phyloP scores from a whole-genome alignment of 2,329 filamentous ascomycete species.

The Ceratocystis cubensis region DNA sequence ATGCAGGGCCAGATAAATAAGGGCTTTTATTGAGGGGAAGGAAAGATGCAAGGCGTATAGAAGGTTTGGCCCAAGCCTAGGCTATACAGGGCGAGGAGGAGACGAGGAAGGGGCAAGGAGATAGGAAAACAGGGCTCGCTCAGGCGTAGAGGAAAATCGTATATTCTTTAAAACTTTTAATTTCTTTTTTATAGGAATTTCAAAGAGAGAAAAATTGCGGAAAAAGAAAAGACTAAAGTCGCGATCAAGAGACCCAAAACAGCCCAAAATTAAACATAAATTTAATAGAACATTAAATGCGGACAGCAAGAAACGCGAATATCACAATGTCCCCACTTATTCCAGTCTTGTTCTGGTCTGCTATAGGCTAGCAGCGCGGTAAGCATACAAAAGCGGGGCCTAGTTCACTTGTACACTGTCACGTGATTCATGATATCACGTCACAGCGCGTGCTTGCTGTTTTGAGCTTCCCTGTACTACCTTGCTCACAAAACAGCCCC shows the following conservation, averaged over 20 bases:
- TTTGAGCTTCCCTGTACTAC: not conserved
- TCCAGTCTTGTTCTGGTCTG: not conserved
- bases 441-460: not conserved
- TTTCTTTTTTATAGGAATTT: not conserved
- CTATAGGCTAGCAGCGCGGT: not conserved
- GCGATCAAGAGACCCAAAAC: not conserved
- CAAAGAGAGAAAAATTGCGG: constrained; percentile 13
- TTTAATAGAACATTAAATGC: constrained; percentile 16
- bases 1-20: not conserved
- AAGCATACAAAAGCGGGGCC: not conserved
- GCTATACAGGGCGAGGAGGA: not conserved
- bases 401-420: not conserved
- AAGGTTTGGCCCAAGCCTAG: not conserved
- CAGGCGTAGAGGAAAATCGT: not conserved
- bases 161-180: not conserved
- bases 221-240: constrained; percentile 4
- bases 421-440: not conserved
- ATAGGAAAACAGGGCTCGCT: not conserved
- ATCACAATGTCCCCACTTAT: not conserved
- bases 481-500: too few species aligned
- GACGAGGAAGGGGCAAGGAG: not conserved
- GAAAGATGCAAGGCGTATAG: constrained; percentile 12
- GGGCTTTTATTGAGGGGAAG: not conserved
- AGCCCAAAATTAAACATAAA: constrained; percentile 9
- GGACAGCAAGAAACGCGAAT: not conserved